Evolutionary conservation across 805 yeast species (phyloP).

Genomic region (Aciculoconidium aculeatum): DNA sequence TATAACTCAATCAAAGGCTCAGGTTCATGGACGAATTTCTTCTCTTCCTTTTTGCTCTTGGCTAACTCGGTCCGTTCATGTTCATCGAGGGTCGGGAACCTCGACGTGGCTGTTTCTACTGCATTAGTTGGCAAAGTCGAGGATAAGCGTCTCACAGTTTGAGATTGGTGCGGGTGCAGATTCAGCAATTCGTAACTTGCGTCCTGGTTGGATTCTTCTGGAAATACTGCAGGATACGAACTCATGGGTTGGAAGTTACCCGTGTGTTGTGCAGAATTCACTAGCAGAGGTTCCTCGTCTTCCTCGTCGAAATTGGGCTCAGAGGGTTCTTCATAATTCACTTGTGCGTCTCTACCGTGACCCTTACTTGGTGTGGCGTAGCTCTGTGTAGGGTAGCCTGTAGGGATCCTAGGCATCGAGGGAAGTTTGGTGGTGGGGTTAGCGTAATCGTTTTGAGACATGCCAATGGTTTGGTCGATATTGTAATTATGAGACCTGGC

Average conservation of each 20-base stretch:
- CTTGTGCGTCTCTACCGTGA: not conserved
- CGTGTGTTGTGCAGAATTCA: constrained; percentile 1
- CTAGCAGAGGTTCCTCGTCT: constrained; percentile 1
- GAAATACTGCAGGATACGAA: constrained; percentile 6
- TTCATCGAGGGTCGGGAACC: constrained; percentile 14
- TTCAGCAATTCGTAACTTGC: constrained; percentile 6
- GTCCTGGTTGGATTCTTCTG: constrained; percentile 7
- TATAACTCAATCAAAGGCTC: constrained; percentile 38
- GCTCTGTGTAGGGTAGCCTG: constrained; percentile 1
- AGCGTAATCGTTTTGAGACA: too few relatives aligned
- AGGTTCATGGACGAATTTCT: constrained; percentile 23
- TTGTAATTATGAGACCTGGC: too few relatives aligned
- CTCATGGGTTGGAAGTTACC: not conserved
- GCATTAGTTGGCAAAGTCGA: constrained; percentile 10
- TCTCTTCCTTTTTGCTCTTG: constrained; percentile 3
- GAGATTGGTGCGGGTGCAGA: constrained; percentile 1
- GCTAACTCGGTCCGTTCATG: constrained; percentile 7
- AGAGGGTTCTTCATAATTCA: constrained; percentile 7
- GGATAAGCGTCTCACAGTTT: constrained; percentile 7
- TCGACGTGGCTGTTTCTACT: constrained; percentile 9
- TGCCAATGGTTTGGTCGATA: too few relatives aligned
- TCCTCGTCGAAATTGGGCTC: constrained; percentile 9
- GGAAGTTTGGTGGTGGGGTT: constrained; percentile 1
- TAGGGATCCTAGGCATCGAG: constrained; percentile 1
- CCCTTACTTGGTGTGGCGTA: not conserved